Evolutionary conservation across 129 eudicot species (phyloP).

Genomic region (Pseudognaphalium luteoalbum): DNA sequence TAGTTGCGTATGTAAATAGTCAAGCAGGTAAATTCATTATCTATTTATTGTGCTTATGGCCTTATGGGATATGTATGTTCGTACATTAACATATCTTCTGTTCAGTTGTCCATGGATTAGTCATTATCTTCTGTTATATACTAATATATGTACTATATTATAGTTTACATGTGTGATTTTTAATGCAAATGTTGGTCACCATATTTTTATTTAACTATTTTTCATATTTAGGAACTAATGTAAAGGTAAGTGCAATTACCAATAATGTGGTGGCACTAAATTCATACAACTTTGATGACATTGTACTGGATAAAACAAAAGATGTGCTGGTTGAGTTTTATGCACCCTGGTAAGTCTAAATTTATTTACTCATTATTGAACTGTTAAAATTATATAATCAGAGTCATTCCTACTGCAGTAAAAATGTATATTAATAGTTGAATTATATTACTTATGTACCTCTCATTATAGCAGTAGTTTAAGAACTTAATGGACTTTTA

Average conservation of each 20-base stretch:
- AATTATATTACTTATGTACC: neutral
- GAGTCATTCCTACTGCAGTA: too few species aligned
- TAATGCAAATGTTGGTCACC: neutral
- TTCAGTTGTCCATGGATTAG: neutral
- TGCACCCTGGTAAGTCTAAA: constrained; percentile 74
- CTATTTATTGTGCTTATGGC: neutral
- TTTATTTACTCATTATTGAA: neutral
- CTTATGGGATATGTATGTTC: neutral
- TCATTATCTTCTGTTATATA: neutral
- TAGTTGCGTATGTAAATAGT: constrained; percentile 60
- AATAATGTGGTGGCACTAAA: constrained; percentile 65
- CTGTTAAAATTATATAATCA: neutral
- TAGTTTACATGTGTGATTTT: neutral
- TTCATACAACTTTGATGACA: constrained; percentile 64
- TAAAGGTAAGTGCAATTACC: constrained; percentile 59
- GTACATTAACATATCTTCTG: neutral
- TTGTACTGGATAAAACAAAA: constrained; percentile 69
- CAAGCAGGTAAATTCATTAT: constrained; percentile 58
- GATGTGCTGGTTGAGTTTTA: constrained; percentile 85
- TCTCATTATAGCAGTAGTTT: neutral
- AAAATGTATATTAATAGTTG: too few species aligned
- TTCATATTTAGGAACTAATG: constrained; percentile 57
- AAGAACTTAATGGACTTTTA: neutral
- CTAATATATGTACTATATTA: neutral
- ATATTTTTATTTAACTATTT: neutral